Evolutionary conservation across 2,329 filamentous ascomycete species (phyloP), one percentile per base, ranked within the genome.

Genomic region (Diaporthe capsici): DNA sequence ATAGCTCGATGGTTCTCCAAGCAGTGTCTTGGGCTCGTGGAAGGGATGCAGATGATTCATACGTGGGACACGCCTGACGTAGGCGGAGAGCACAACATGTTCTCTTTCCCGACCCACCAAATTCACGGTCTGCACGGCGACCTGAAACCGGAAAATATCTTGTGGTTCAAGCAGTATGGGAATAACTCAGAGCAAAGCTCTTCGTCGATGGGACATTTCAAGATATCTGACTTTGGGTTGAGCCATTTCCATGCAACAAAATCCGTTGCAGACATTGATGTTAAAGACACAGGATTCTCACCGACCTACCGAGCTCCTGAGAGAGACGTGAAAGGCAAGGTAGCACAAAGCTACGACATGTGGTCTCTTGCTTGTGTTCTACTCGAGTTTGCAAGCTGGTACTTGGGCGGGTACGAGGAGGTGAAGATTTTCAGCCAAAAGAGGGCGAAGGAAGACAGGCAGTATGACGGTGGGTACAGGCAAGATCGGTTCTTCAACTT

Each of bases 311-410:
- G 20, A 39, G 67, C 67, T n/a, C 67, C 67, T 4, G 67, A 71
- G 51, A 37, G 42, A 8, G 67, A 71, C 13, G 39, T 57, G 28
- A 71, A 28, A n/a, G 47, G 39, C 17, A 42, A 17, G 8, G n/a
- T 51, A 3, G 20, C 67, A 4, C 67, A 51, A 44, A 55, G 31
- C 34, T 71, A 71, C 20, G 67, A 71, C 6, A 20, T 71, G 1
- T 71, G 67, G 67, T 71, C 67, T 5, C 47, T 71, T 20, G 67
- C 37, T 1, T 71, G 67, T n/a, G 49, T 71, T 9, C 67, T 71
- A 2, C 67, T 71, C 4, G 47, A 71, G 53, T 55, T 39, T 10
- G 49, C 39, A 3, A 44, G 9, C 7, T 71, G 67, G 67, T 71
- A 71, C 34, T 15, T 71, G 20, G 47, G 67, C 4, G 67, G 67